A percentile compares a stretch with the other conserved stretches of the same genome.
These are phyloP conservation scores for Heliamphora pulchella DNA, from an alignment of 179 eudicot genomes.

Conservation along the genomic window DNA sequence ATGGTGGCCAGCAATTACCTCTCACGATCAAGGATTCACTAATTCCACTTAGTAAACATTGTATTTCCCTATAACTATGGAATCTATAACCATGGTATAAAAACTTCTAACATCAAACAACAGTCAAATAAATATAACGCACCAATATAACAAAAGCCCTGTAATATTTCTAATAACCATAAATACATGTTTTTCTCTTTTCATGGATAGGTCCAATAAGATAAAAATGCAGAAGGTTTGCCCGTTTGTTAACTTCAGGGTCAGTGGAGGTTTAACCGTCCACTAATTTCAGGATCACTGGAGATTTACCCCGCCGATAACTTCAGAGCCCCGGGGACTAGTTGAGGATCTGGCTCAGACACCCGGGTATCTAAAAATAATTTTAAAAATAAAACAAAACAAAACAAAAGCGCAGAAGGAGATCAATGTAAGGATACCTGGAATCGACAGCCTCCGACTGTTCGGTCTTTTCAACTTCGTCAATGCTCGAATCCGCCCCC, in stretches of 20 bases:
- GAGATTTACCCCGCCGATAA: no score
- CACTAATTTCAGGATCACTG: no score
- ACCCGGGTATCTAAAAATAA: no score
- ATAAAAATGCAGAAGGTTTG: background rate
- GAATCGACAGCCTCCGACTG: constrained; percentile 35
- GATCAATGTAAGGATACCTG: constrained; percentile 20
- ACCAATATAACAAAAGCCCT: background rate
- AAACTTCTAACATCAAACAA: background rate
- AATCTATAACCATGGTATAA: background rate
- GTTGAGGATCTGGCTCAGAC: no score
- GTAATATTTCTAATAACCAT: no score
- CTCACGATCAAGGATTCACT: background rate
- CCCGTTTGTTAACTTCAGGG: no score
- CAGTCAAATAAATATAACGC: background rate
- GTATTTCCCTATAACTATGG: background rate
- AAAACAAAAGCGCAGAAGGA: background rate
- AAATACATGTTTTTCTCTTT: no score
- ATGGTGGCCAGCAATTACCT: background rate
- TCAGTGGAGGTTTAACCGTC: no score
- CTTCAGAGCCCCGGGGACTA: no score
- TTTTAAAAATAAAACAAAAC: no score
- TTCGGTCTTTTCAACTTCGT: constrained; percentile 29
- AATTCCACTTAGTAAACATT: background rate
- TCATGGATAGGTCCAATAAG: background rate
- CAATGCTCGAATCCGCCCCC: constrained; percentile 20